These are phyloP conservation scores for Alternaria viburni DNA, from an alignment of 2,329 filamentous ascomycete genomes.

Conservation along the genomic window DNA sequence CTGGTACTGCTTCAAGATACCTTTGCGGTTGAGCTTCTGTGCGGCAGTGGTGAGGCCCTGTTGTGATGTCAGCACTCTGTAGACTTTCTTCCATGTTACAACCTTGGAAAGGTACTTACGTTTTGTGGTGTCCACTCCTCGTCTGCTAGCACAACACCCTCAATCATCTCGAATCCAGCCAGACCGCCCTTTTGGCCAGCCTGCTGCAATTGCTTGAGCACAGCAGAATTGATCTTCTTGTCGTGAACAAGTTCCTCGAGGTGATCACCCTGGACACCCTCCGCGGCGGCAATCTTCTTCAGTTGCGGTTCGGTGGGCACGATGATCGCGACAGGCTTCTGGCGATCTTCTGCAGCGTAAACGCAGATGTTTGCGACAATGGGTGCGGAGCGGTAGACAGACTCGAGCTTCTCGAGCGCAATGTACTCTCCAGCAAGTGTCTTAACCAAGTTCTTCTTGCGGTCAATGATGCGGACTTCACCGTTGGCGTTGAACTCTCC, in stretches of 20 bases:
- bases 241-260: constrained; percentile 73
- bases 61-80: constrained; percentile 22
- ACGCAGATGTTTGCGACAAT: constrained; percentile 87
- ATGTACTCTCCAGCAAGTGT: constrained; percentile 95
- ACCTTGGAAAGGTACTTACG: constrained; percentile 69
- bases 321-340: constrained; percentile 84
- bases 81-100: neutral
- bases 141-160: constrained; percentile 77
- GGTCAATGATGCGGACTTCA: constrained; percentile 86
- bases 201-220: constrained; percentile 73
- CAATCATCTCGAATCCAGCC: constrained; percentile 73
- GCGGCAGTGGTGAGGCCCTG: constrained; percentile 59
- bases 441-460: constrained; percentile 98
- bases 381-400: constrained; percentile 81
- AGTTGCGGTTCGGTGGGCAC: constrained; percentile 63
- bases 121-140: constrained; percentile 89
- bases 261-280: constrained; percentile 68
- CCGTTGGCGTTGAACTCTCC: constrained; percentile 84
- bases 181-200: constrained; percentile 72
- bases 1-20: constrained; percentile 58
- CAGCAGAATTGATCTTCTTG: constrained; percentile 66
- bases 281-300: constrained; percentile 61
- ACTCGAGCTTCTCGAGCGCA: constrained; percentile 92
- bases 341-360: constrained; percentile 76
- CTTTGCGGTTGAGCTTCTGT: constrained; percentile 60